phyloP scores from a whole-genome alignment of 2,329 filamentous ascomycete species.

The Colletotrichum sp. region DNA sequence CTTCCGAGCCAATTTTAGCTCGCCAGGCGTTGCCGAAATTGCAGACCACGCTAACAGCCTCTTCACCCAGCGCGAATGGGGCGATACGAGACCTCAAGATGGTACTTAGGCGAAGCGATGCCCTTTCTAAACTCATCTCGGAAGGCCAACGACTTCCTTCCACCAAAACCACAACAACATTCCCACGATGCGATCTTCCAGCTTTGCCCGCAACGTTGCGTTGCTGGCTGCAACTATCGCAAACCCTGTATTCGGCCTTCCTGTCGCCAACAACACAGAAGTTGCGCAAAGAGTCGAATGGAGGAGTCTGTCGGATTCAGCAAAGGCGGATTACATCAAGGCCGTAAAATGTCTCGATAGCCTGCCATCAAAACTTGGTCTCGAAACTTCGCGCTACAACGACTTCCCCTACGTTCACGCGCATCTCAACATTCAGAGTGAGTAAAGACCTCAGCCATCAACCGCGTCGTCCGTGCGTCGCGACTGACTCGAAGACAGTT shows the following conservation, averaged over 20 bases:
- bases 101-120: neutral
- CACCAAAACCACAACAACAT: neutral
- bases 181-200: neutral
- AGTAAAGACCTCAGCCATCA: neutral
- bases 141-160: neutral
- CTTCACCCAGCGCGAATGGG: neutral
- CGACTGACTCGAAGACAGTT: conserved; percentile 19
- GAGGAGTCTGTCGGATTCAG: neutral
- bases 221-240: neutral
- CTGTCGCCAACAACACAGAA: neutral
- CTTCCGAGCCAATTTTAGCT: neutral
- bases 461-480: neutral
- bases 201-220: neutral
- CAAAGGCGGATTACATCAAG: neutral
- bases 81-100: neutral
- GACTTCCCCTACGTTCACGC: conserved; percentile 35
- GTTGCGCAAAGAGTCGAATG: neutral
- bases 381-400: conserved; percentile 30
- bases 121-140: neutral
- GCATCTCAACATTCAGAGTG: conserved; percentile 12
- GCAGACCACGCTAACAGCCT: neutral
- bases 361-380: conserved; percentile 27
- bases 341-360: conserved; percentile 33
- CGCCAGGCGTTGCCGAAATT: neutral
- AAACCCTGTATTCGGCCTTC: neutral